These are phyloP conservation scores for Arabidopsis hybrid DNA, from an alignment of 441 rosid genomes.

Conservation along the genomic window DNA sequence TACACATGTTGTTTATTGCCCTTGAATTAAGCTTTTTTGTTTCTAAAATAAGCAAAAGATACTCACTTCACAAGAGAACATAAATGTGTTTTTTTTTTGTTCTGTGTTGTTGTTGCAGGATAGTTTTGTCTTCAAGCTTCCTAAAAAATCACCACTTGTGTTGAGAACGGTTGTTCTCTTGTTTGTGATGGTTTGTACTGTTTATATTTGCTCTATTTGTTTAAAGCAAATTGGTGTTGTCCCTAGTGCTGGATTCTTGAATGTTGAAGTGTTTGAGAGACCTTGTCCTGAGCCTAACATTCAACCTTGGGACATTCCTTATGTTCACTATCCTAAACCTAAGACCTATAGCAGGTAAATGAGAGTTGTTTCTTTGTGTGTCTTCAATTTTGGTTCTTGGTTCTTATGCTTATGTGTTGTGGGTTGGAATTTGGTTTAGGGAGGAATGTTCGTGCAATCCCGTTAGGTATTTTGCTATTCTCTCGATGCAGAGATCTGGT, in stretches of 20 bases:
- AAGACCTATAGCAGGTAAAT: constrained; percentile 76
- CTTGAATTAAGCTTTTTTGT: constrained; percentile 25
- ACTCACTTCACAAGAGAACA: background rate
- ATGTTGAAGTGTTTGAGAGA: constrained; percentile 54
- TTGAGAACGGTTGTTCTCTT: constrained; percentile 70
- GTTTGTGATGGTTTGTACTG: constrained; percentile 71
- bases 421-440: constrained; percentile 51
- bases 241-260: constrained; percentile 51
- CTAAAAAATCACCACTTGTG: constrained; percentile 70
- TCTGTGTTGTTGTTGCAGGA: constrained; percentile 50
- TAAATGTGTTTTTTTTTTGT: background rate
- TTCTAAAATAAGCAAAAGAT: constrained; percentile 24
- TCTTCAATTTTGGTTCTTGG: constrained; percentile 30
- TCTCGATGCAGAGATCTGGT: constrained; percentile 99
- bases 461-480: constrained; percentile 89
- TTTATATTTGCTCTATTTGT: constrained; percentile 76
- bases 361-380: background rate
- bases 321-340: constrained; percentile 85
- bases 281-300: constrained; percentile 78
- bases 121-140: constrained; percentile 58
- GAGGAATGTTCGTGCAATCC: constrained; percentile 90
- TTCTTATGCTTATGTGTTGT: constrained; percentile 17
- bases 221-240: constrained; percentile 61
- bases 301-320: constrained; percentile 94
- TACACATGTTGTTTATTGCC: constrained; percentile 5